Conservation (phyloP, 257 asterid genomes). For the Nyctanthes arbortristis region DNA sequence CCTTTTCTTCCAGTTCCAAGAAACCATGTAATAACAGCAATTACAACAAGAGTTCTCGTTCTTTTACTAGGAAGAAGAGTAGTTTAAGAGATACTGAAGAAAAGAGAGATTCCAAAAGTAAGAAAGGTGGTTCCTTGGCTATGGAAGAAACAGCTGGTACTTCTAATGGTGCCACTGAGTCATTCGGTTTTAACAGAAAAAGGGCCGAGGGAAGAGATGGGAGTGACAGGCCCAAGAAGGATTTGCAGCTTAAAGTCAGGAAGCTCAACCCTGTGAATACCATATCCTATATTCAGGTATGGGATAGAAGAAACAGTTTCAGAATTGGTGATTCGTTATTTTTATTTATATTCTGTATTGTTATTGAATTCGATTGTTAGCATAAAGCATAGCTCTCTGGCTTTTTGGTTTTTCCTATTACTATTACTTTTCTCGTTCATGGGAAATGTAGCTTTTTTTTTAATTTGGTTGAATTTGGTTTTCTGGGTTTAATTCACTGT, state of each 20-base stretch:
- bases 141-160: constrained; percentile 46
- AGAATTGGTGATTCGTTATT: background rate
- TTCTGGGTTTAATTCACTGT: background rate
- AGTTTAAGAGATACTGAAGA: constrained; percentile 29
- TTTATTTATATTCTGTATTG: background rate
- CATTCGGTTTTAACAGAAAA: constrained; percentile 59
- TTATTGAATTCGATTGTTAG: background rate
- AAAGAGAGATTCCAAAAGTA: constrained; percentile 30
- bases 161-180: constrained; percentile 25
- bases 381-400: no score
- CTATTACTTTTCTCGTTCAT: no score
- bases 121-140: constrained; percentile 32
- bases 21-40: constrained; percentile 22
- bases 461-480: background rate
- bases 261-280: constrained; percentile 82
- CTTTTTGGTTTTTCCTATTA: no score
- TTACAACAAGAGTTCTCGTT: constrained; percentile 33
- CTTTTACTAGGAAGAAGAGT: constrained; percentile 42
- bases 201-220: constrained; percentile 80
- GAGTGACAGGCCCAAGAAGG: constrained; percentile 51
- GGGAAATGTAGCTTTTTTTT: no score
- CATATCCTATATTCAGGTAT: constrained; percentile 76
- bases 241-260: constrained; percentile 64
- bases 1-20: constrained; percentile 46
- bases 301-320: background rate